phyloP scores from a whole-genome alignment of 768 basidiomycete genomes.

The Tulasnella sp. region DNA sequence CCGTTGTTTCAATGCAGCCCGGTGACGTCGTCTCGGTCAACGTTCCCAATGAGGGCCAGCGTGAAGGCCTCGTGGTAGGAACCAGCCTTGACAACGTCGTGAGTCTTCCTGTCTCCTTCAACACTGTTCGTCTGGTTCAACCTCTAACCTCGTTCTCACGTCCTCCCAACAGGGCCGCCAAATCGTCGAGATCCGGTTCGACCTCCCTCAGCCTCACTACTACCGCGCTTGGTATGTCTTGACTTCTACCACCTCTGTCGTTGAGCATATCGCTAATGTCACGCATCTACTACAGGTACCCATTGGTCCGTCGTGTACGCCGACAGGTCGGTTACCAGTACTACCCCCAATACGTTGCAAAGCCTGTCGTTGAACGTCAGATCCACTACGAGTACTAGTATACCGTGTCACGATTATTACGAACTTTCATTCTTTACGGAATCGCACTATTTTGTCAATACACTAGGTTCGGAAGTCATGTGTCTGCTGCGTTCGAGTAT shows the following conservation, averaged over 20 bases:
- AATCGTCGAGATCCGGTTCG: constrained; percentile 72
- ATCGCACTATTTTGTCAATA: too few relatives aligned
- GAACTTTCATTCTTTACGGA: too few relatives aligned
- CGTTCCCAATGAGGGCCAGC: constrained; percentile 48
- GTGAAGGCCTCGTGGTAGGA: constrained; percentile 72
- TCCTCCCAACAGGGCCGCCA: constrained; percentile 53
- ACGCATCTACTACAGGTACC: constrained; percentile 41
- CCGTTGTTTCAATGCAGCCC: constrained; percentile 23
- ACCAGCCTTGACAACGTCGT: constrained; percentile 61
- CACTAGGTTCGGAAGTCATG: too few relatives aligned
- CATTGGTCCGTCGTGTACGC: constrained; percentile 65
- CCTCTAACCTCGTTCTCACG: background rate
- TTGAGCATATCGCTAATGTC: background rate
- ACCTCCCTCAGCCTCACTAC: constrained; percentile 43
- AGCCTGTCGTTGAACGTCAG: constrained; percentile 13
- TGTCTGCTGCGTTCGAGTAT: too few relatives aligned
- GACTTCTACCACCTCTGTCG: background rate
- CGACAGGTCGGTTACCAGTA: constrained; percentile 32
- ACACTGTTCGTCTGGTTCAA: background rate
- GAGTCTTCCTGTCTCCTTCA: constrained; percentile 25
- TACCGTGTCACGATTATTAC: too few relatives aligned
- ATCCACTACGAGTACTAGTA: constrained; percentile 15
- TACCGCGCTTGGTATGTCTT: constrained; percentile 52
- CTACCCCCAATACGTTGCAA: background rate
- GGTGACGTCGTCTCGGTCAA: constrained; percentile 74